Evolutionary conservation across 345 rosid genomes (phyloP).

Genomic region (Moricandia arvensis): DNA sequence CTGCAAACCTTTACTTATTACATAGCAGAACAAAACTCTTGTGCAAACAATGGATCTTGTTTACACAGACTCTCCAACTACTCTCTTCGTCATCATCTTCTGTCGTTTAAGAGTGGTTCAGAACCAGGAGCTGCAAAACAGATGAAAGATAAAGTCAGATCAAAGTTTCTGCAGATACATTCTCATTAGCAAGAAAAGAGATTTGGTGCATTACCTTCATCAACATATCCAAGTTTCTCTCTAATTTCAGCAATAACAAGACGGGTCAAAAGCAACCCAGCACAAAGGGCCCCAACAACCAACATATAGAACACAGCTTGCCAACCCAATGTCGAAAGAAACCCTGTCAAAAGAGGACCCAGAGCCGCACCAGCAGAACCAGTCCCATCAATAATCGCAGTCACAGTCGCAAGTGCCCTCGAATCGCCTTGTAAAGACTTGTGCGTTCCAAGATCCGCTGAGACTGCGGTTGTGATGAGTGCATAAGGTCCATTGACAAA

Average conservation of each 20-base stretch:
- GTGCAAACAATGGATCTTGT: conserved; percentile 11
- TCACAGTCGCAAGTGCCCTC: conserved; percentile 89
- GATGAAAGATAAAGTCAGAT: neutral
- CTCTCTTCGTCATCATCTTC: conserved; percentile 31
- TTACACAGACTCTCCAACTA: neutral
- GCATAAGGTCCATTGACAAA: conserved; percentile 92
- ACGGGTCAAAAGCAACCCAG: conserved; percentile 71
- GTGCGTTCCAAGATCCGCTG: conserved; percentile 94
- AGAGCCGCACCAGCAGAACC: conserved; percentile 94
- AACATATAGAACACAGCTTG: conserved; percentile 73
- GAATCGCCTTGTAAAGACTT: conserved; percentile 80
- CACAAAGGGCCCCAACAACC: conserved; percentile 63
- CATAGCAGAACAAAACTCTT: conserved; percentile 35
- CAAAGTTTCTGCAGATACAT: neutral
- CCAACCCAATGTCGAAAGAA: conserved; percentile 81
- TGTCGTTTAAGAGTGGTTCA: conserved; percentile 40
- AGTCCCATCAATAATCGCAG: conserved; percentile 92
- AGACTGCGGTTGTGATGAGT: conserved; percentile 93
- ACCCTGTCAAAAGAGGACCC: conserved; percentile 90
- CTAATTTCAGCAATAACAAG: conserved; percentile 47
- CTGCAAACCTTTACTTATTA: conserved; percentile 13
- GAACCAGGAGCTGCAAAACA: conserved; percentile 38
- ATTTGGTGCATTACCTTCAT: conserved; percentile 52
- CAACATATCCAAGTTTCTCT: conserved; percentile 40
- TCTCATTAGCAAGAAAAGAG: neutral